Conservation (phyloP, 2,329 filamentous ascomycete genomes). For the Neopestalotiopsis sp. region DNA sequence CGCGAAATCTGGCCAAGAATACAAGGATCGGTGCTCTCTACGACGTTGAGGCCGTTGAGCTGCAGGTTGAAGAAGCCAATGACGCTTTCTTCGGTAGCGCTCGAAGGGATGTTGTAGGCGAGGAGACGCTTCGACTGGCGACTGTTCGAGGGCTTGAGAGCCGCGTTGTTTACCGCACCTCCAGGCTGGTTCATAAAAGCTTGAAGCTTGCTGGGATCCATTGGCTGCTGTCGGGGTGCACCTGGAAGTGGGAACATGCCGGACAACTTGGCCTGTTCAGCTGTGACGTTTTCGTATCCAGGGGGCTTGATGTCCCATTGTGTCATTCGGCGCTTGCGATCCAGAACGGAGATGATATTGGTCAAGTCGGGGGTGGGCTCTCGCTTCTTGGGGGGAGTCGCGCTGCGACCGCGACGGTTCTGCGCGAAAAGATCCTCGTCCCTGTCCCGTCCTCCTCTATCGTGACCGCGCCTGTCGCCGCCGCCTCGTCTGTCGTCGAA, state of each 20-base stretch:
- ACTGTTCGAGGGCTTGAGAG: slow-evolving; percentile 90
- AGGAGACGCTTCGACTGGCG: slow-evolving; percentile 93
- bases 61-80: slow-evolving; percentile 93
- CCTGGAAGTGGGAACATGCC: slow-evolving; percentile 98
- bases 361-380: slow-evolving; percentile 97
- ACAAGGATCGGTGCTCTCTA: slow-evolving; percentile 84
- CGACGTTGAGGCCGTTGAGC: slow-evolving; percentile 93
- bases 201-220: slow-evolving; percentile 92
- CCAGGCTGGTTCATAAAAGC: slow-evolving; percentile 93
- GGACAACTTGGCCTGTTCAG: slow-evolving; percentile 97
- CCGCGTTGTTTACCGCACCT: slow-evolving; percentile 72
- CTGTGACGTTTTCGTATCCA: slow-evolving; percentile 97
- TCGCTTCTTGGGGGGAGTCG: slow-evolving; percentile 84
- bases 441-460: slow-evolving; percentile 44
- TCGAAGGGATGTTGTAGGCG: slow-evolving; percentile 79
- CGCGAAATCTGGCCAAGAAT: slow-evolving; percentile 81
- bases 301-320: slow-evolving; percentile 99
- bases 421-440: slow-evolving; percentile 55
- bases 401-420: slow-evolving; percentile 73
- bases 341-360: slow-evolving; percentile 79
- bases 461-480: slow-evolving; percentile 46
- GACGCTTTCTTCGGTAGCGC: slow-evolving; percentile 76
- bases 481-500: slow-evolving; percentile 66
- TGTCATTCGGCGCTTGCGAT: slow-evolving; percentile 89
- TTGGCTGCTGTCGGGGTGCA: slow-evolving; percentile 90